These are phyloP conservation scores for Rhizopogon sp. DNA, from an alignment of 768 basidiomycete species.

Conservation along the genomic window DNA sequence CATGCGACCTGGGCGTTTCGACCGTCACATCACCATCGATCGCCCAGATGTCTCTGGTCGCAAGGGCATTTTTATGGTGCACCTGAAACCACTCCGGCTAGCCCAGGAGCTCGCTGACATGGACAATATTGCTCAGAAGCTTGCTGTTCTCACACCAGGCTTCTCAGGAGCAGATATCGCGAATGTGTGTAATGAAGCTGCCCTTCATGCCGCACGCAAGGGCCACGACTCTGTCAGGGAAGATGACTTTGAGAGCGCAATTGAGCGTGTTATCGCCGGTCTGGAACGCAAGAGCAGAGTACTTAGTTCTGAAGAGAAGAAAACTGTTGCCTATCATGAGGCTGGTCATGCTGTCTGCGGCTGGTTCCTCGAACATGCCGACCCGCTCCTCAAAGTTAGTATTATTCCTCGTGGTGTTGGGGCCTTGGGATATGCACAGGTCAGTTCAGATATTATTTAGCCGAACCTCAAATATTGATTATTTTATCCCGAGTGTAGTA, in stretches of 20 bases:
- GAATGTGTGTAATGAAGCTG: constrained; percentile 98
- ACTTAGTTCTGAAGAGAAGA: constrained; percentile 94
- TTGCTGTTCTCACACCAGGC: constrained; percentile 94
- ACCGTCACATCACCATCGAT: constrained; percentile 93
- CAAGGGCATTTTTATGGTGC: constrained; percentile 90
- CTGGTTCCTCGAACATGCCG: constrained; percentile 97
- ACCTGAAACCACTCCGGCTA: constrained; percentile 80
- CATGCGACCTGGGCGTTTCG: constrained; percentile 96
- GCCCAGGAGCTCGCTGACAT: constrained; percentile 45
- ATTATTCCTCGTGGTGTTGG: constrained; percentile 97
- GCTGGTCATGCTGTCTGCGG: constrained; percentile 98
- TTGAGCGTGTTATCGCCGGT: constrained; percentile 97
- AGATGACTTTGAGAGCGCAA: constrained; percentile 91
- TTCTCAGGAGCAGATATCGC: constrained; percentile 99
- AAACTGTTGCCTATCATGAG: constrained; percentile 97
- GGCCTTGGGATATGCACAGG: constrained; percentile 94
- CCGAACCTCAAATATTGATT: constrained; percentile 6
- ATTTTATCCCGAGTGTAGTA: constrained; percentile 45
- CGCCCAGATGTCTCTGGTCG: constrained; percentile 92
- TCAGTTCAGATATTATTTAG: constrained; percentile 24
- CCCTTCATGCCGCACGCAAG: constrained; percentile 88
- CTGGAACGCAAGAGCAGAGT: constrained; percentile 94
- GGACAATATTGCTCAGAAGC: constrained; percentile 75
- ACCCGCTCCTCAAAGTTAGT: constrained; percentile 94
- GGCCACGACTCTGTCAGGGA: constrained; percentile 75